Evolutionary conservation across 169 alveolate genomes (phyloP), one percentile per base, ranked within the genome.

Genomic region (Toxoplasma gondii): DNA sequence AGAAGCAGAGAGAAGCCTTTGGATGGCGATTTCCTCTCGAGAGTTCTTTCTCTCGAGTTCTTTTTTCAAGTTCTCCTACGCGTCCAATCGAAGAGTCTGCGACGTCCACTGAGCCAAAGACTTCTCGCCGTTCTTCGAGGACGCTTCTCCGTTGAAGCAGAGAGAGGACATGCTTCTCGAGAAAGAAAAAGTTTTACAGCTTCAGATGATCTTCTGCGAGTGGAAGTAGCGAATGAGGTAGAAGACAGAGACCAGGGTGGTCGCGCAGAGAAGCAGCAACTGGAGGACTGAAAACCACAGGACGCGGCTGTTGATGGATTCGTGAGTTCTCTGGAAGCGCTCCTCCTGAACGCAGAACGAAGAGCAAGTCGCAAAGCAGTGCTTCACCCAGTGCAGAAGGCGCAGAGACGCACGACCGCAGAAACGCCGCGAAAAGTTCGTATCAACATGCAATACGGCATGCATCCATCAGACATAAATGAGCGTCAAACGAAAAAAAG

Each of bases 141-240:
- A n/a, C n/a, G n/a, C n/a, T n/a, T n/a, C n/a, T n/a, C n/a, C n/a
- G n/a, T n/a, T n/a, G n/a, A n/a, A n/a, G n/a, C 4, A 64, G 74
- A 64, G 34, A 64, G 74, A 64, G 22, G 24, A 64, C 74, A 12
- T 4, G n/a, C 74, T 27, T 16, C 74, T 16, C 74, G 1, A 1
- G 7, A 7, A 64, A 16, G 29, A 16, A n/a, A n/a, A n/a, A n/a
- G n/a, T n/a, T n/a, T 78, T 12, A 17, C 12, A 29, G 5, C 34
- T 10, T 92, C 43, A 93, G 64, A 93, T 86, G 93, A 93, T 69
- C 53, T 93, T 93, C 67, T 93, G 95, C 4, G 88, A 67, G n/a
- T 93, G 95, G 93, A 93, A 93, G 83, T 86, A 93, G 27, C 95
- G 93, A n/a, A 86, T 83, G n/a, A 93, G 49, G 84, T 93, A 86